phyloP scores from a whole-genome alignment of 164 flowering plant species.

The Chimonanthus praecox region DNA sequence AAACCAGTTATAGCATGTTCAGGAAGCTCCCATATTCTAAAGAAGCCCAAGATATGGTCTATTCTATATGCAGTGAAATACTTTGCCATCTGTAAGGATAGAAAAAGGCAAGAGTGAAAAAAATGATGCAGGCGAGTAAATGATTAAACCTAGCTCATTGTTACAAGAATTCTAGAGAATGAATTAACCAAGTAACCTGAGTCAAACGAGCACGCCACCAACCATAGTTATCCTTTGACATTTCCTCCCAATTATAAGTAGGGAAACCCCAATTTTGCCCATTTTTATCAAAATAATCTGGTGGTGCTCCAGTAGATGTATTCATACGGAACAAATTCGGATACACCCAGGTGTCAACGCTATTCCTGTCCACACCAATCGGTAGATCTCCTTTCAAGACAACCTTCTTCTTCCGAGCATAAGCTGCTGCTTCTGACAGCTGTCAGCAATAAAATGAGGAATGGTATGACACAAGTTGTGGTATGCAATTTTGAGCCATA shows the following conservation, averaged over 20 bases:
- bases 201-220: constrained; percentile 98
- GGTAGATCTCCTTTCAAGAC: constrained; percentile 92
- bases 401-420: constrained; percentile 84
- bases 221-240: constrained; percentile 93
- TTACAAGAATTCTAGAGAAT: background rate
- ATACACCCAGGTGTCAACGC: constrained; percentile 98
- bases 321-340: constrained; percentile 92
- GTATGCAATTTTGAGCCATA: background rate
- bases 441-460: constrained; percentile 21
- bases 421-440: constrained; percentile 82
- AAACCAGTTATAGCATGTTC: constrained; percentile 90
- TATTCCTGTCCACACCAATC: constrained; percentile 88
- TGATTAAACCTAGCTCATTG: background rate
- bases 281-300: constrained; percentile 92
- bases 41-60: constrained; percentile 96
- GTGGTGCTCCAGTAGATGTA: constrained; percentile 94
- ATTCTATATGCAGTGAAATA: constrained; percentile 96
- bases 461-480: background rate
- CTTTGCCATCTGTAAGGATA: constrained; percentile 69
- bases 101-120: background rate
- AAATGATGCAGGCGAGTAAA: background rate
- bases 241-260: constrained; percentile 97
- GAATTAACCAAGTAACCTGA: constrained; percentile 45
- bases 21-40: constrained; percentile 98
- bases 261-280: constrained; percentile 99